phyloP scores from a whole-genome alignment of 345 rosid species.

The Hibiscus syriacus region DNA sequence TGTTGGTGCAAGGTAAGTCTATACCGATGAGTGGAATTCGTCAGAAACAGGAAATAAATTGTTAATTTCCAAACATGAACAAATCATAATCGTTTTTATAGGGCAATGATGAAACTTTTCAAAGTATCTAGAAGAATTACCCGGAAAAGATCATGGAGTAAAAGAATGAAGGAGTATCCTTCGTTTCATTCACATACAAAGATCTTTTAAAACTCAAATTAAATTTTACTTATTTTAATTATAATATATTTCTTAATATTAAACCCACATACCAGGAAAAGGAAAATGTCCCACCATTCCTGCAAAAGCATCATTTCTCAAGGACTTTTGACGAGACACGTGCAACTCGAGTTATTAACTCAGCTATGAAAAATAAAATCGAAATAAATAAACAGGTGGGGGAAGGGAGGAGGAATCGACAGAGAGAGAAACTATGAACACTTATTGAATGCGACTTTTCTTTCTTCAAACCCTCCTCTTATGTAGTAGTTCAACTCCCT shows the following conservation, averaged over 20 bases:
- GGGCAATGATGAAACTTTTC: constrained; percentile 37
- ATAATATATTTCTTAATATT: too few relatives aligned
- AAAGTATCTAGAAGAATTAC: constrained; percentile 24
- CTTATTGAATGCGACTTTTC: not conserved
- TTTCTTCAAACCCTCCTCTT: constrained; percentile 4
- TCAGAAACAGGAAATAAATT: not conserved
- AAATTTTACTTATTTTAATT: too few relatives aligned
- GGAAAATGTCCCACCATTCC: constrained; percentile 26
- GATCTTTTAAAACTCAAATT: constrained; percentile 23
- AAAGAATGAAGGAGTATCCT: too few relatives aligned
- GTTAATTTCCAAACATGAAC: constrained; percentile 13
- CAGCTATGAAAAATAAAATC: not conserved
- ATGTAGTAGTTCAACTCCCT: constrained; percentile 41
- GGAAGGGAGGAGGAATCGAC: too few relatives aligned
- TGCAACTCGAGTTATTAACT: constrained; percentile 23
- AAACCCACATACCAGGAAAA: too few relatives aligned
- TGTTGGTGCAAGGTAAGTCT: not conserved
- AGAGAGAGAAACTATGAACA: not conserved
- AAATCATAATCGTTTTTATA: constrained; percentile 15
- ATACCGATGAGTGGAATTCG: not conserved
- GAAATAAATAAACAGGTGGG: not conserved
- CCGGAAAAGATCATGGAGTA: not conserved
- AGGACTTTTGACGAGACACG: constrained; percentile 28
- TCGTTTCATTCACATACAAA: too few relatives aligned
- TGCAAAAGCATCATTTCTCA: constrained; percentile 31